Evolutionary conservation across 371 early-diverging fungal species (phyloP).

Genomic region (Mortierella polycephala): DNA sequence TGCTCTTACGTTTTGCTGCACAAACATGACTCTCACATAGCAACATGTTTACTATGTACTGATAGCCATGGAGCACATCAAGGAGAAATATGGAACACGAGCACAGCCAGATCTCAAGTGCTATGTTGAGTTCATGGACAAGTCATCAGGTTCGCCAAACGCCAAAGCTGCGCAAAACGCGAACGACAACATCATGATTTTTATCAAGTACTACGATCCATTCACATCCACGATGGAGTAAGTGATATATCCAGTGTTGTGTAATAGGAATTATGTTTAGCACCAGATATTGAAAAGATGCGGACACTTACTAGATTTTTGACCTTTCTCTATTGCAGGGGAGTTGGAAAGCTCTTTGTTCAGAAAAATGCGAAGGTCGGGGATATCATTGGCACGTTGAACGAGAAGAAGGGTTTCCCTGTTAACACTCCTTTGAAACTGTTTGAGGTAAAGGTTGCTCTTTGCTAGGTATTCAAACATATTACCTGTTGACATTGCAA

Average conservation of each 20-base stretch:
- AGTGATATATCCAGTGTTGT: slow-evolving; percentile 23
- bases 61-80: slow-evolving; percentile 60
- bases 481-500: neutral
- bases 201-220: slow-evolving; percentile 89
- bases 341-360: slow-evolving; percentile 73
- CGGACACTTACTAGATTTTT: neutral
- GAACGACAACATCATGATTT: slow-evolving; percentile 64
- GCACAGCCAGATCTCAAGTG: slow-evolving; percentile 63
- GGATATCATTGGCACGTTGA: slow-evolving; percentile 71
- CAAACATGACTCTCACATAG: no score
- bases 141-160: slow-evolving; percentile 14
- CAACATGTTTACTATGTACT: neutral
- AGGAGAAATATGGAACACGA: slow-evolving; percentile 57
- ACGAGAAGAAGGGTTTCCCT: slow-evolving; percentile 66
- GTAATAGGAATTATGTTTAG: neutral
- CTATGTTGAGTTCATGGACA: slow-evolving; percentile 64
- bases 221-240: slow-evolving; percentile 69
- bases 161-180: slow-evolving; percentile 41
- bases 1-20: neutral
- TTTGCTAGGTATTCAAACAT: neutral
- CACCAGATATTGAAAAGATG: neutral
- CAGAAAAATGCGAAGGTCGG: slow-evolving; percentile 67
- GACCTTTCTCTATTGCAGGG: slow-evolving; percentile 51
- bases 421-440: slow-evolving; percentile 67
- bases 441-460: slow-evolving; percentile 66